Evolutionary conservation across 148 eudicot species (phyloP).

Genomic region (Diospyros kaki): DNA sequence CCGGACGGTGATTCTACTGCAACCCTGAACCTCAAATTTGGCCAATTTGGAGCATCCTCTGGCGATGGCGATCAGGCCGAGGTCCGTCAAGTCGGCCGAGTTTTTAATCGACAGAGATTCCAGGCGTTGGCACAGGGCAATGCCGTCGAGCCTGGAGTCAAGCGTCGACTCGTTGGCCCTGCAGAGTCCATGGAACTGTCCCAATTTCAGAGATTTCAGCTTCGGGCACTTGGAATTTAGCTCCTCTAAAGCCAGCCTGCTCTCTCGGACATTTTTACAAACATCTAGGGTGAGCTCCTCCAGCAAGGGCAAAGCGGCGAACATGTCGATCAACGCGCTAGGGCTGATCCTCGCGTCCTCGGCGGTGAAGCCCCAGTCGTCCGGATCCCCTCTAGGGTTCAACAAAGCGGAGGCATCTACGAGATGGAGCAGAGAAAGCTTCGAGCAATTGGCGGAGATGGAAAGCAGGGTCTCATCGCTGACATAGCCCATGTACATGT

Average conservation of each 20-base stretch:
- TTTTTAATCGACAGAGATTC: constrained; percentile 64
- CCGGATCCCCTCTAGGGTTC: constrained; percentile 23
- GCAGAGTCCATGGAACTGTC: constrained; percentile 77
- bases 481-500: constrained; percentile 68
- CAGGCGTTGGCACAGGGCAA: constrained; percentile 72
- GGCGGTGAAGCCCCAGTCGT: constrained; percentile 30
- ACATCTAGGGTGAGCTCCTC: constrained; percentile 79
- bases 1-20: constrained; percentile 63
- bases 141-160: constrained; percentile 74
- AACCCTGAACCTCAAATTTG: constrained; percentile 71
- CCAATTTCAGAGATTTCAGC: constrained; percentile 55
- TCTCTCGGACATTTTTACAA: constrained; percentile 65
- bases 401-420: constrained; percentile 50
- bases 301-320: constrained; percentile 49
- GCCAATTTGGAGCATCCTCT: constrained; percentile 71
- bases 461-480: constrained; percentile 54
- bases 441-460: constrained; percentile 49
- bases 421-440: constrained; percentile 51
- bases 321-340: constrained; percentile 45
- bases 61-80: constrained; percentile 76
- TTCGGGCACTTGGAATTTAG: constrained; percentile 59
- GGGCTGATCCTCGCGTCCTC: constrained; percentile 61
- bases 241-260: constrained; percentile 57
- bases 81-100: constrained; percentile 70
- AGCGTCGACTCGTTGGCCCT: constrained; percentile 58